Percentiles rank a stretch among this genome's conserved stretches.
Conservation (phyloP, 306 rosid genomes). For the Aeschynomene evenia region DNA sequence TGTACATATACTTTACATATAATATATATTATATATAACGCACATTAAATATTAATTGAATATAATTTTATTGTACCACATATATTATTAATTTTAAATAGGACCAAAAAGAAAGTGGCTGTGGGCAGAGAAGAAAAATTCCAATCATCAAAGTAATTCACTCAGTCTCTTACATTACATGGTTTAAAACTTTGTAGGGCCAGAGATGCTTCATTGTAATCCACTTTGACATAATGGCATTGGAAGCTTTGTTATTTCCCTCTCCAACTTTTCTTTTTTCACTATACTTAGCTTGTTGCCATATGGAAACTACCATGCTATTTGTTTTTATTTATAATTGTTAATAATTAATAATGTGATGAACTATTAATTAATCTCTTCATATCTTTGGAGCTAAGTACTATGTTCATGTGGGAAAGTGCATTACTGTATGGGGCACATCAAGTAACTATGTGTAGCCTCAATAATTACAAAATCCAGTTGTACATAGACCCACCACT, state of each 20-base stretch:
- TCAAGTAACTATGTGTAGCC: slow-evolving; percentile 37
- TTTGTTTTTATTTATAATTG: neutral
- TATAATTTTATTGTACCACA: too few species aligned
- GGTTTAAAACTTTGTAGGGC: slow-evolving; percentile 41
- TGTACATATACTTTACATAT: too few species aligned
- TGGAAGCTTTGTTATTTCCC: slow-evolving; percentile 35
- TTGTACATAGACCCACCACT: slow-evolving; percentile 53
- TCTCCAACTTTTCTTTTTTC: slow-evolving; percentile 29
- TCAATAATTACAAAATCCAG: slow-evolving; percentile 52
- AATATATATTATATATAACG: too few species aligned
- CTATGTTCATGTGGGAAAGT: slow-evolving; percentile 33
- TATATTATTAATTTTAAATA: too few species aligned
- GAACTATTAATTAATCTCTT: neutral
- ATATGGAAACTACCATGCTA: slow-evolving; percentile 15
- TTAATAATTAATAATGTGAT: neutral
- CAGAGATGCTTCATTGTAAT: slow-evolving; percentile 47
- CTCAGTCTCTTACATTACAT: neutral
- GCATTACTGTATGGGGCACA: slow-evolving; percentile 39
- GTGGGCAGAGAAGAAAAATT: slow-evolving; percentile 2
- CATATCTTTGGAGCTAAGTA: slow-evolving; percentile 26
- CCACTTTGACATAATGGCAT: slow-evolving; percentile 39
- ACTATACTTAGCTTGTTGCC: slow-evolving; percentile 1
- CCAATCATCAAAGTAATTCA: slow-evolving; percentile 18
- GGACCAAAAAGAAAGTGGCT: slow-evolving; percentile 14
- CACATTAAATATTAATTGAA: too few species aligned